Conservation (phyloP, 768 basidiomycete genomes). For the Mycena capillaripes region DNA sequence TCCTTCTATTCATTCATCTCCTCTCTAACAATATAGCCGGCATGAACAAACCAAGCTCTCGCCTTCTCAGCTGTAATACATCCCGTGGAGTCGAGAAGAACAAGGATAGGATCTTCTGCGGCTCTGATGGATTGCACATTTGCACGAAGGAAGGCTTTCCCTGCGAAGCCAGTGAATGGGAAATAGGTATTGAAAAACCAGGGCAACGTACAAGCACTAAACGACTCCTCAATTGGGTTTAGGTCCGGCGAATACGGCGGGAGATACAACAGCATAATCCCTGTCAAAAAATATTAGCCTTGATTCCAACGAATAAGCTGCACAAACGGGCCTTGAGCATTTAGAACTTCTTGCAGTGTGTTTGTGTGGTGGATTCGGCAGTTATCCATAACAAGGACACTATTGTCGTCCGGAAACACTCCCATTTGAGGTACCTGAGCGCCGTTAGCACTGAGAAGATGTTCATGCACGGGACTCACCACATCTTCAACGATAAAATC, state of each 20-base stretch:
- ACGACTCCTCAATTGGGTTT: constrained; percentile 53
- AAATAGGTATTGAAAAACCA: not conserved
- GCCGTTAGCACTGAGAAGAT: not conserved
- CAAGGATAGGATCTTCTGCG: constrained; percentile 16
- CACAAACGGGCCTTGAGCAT: constrained; percentile 37
- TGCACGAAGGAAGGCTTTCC: constrained; percentile 26
- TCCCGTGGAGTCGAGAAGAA: constrained; percentile 34
- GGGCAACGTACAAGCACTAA: constrained; percentile 33
- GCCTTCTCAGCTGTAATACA: constrained; percentile 40
- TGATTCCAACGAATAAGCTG: not conserved
- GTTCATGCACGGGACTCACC: no score
- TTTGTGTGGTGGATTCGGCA: constrained; percentile 45
- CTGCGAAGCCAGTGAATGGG: not conserved
- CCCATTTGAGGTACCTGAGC: constrained; percentile 26
- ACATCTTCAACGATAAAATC: constrained; percentile 48
- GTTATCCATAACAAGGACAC: constrained; percentile 18
- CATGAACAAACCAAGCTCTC: constrained; percentile 39
- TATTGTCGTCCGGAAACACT: not conserved
- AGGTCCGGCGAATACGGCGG: constrained; percentile 53
- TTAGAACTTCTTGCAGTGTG: constrained; percentile 40
- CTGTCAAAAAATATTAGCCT: not conserved
- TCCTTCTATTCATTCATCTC: no score
- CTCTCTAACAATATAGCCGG: constrained; percentile 42
- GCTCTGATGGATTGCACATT: constrained; percentile 19
- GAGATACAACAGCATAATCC: constrained; percentile 41